Conservation (phyloP, 106 monocot species). For the Phalaenopsis aphrodite region DNA sequence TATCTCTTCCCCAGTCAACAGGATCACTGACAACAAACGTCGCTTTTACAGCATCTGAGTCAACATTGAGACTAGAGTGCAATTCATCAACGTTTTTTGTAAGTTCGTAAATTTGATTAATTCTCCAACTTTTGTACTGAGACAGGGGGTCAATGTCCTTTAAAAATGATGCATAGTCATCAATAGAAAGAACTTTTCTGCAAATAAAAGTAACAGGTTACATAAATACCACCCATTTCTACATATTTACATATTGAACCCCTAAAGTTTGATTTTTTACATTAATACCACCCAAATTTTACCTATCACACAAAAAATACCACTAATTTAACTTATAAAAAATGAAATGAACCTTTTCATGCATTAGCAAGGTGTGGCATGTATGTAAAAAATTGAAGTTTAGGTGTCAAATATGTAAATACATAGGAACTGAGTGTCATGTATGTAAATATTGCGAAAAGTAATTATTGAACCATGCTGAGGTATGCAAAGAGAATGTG, state of each 20-base stretch:
- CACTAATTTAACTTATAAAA: too few species aligned
- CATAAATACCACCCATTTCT: too few species aligned
- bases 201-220: constrained; percentile 5
- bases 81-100: constrained; percentile 12
- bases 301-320: too few species aligned
- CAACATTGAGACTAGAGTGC: constrained; percentile 34
- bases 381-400: too few species aligned
- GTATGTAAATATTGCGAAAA: too few species aligned
- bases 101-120: constrained; percentile 20
- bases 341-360: too few species aligned
- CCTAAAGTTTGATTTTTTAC: too few species aligned
- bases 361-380: too few species aligned
- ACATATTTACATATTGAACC: too few species aligned
- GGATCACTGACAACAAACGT: constrained; percentile 95
- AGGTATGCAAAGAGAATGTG: background rate
- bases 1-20: constrained; percentile 97
- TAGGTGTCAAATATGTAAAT: too few species aligned
- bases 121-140: constrained; percentile 54
- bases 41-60: constrained; percentile 59
- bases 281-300: too few species aligned
- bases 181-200: constrained; percentile 95
- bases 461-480: background rate
- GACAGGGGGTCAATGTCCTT: constrained; percentile 78
- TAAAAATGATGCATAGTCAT: constrained; percentile 85
- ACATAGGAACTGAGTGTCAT: too few species aligned